Conservation (phyloP, 352 stramenopile genomes). For the Globisporangium sylvaticum region DNA sequence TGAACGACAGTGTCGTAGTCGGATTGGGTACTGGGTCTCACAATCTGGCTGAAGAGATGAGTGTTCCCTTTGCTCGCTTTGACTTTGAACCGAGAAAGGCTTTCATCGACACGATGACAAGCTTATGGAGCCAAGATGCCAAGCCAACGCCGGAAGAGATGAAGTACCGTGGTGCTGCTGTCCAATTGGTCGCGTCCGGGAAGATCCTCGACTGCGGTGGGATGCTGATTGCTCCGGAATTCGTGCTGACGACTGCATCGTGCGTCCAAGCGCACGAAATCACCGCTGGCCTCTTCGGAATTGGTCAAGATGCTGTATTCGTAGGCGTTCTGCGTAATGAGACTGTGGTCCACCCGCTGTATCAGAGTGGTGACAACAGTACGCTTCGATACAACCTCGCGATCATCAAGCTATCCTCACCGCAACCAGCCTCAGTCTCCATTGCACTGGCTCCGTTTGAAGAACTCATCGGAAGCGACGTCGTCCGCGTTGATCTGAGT, state of each 20-base stretch:
- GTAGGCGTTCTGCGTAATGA: background rate
- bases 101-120: background rate
- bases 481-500: constrained; percentile 7
- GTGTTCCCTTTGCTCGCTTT: background rate
- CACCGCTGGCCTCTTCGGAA: too few relatives aligned
- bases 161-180: background rate
- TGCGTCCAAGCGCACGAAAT: background rate
- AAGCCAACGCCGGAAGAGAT: background rate
- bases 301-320: background rate
- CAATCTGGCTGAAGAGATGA: background rate
- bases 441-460: background rate
- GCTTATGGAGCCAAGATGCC: background rate
- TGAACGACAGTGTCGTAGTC: background rate
- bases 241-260: constrained; percentile 10
- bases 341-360: background rate
- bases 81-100: background rate
- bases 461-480: background rate
- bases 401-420: background rate
- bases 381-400: constrained; percentile 7
- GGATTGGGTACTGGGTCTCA: background rate
- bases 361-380: background rate
- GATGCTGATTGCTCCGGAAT: constrained; percentile 4
- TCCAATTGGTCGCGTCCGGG: background rate
- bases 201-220: constrained; percentile 2
- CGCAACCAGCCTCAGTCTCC: background rate